A percentile compares a stretch with the other conserved stretches of the same genome.
These are phyloP conservation scores for Dothidotthia symphoricarpi DNA, from an alignment of 2,329 filamentous ascomycete species.

Conservation along the genomic window DNA sequence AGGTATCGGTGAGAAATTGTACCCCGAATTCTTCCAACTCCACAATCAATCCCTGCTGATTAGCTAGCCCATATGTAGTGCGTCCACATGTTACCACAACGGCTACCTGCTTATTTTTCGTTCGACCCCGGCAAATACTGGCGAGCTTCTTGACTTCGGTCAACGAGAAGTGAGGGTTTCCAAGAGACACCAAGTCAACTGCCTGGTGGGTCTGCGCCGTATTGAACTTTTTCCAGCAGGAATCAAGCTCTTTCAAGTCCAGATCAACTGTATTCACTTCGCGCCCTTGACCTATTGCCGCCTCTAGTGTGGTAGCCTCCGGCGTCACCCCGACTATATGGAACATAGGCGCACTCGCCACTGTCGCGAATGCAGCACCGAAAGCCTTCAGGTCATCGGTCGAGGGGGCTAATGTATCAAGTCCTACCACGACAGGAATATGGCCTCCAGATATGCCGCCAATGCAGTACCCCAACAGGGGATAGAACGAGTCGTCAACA, in stretches of 20 bases:
- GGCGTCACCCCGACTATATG: constrained; percentile 45
- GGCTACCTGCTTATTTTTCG: constrained; percentile 10
- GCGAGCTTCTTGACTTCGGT: constrained; percentile 39
- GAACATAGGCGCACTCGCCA: constrained; percentile 47
- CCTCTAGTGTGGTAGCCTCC: constrained; percentile 27
- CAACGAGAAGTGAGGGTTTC: constrained; percentile 49
- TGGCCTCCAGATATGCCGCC: constrained; percentile 30
- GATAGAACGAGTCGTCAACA: constrained; percentile 42
- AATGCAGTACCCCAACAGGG: constrained; percentile 42
- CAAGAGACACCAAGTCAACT: constrained; percentile 45
- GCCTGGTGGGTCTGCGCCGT: constrained; percentile 1
- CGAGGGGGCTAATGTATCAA: constrained; percentile 25
- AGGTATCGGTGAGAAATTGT: constrained; percentile 47
- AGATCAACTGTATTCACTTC: background rate
- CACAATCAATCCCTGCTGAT: constrained; percentile 29
- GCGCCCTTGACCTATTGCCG: background rate
- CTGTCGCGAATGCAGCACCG: constrained; percentile 48
- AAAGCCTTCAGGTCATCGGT: constrained; percentile 46
- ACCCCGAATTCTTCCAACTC: constrained; percentile 42
- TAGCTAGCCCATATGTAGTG: constrained; percentile 16
- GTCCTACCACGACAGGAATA: constrained; percentile 41
- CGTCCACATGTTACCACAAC: constrained; percentile 17
- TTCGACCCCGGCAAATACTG: constrained; percentile 26
- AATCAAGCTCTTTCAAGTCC: background rate
- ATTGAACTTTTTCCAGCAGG: constrained; percentile 1